Percentiles rank a stretch among this genome's conserved stretches.
Conservation (phyloP, 129 eudicot genomes). For the Arctium lappa region DNA sequence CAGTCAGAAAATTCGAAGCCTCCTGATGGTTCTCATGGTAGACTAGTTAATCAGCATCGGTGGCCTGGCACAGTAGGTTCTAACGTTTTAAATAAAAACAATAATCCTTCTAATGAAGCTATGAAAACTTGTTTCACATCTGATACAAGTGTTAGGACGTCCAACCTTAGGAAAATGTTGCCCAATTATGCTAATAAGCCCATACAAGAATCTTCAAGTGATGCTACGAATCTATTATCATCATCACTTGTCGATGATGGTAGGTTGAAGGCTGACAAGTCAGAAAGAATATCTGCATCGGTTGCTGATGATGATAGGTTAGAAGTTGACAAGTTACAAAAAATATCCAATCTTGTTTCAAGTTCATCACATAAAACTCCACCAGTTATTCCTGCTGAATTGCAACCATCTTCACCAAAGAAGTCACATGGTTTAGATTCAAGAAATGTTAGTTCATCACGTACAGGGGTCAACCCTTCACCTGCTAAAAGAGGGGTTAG, state of each 20-base stretch:
- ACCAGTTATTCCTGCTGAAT: not conserved
- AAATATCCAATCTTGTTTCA: slow-evolving; percentile 12
- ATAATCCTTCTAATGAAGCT: slow-evolving; percentile 37
- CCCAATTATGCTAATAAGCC: slow-evolving; percentile 40
- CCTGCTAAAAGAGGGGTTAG: not conserved
- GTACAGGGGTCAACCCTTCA: slow-evolving; percentile 13
- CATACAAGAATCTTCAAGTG: slow-evolving; percentile 47
- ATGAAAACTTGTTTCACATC: slow-evolving; percentile 20
- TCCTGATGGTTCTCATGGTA: slow-evolving; percentile 40
- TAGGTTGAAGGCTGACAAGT: slow-evolving; percentile 2
- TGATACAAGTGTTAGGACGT: not conserved
- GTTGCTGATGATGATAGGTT: not conserved
- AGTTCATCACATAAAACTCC: slow-evolving; percentile 10
- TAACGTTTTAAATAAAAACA: slow-evolving; percentile 28
- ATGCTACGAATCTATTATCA: slow-evolving; percentile 31
- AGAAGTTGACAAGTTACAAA: slow-evolving; percentile 26
- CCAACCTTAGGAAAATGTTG: slow-evolving; percentile 40
- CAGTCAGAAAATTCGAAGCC: slow-evolving; percentile 40
- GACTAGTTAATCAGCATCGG: slow-evolving; percentile 60
- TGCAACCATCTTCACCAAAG: slow-evolving; percentile 59
- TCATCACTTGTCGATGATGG: slow-evolving; percentile 20
- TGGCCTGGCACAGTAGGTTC: slow-evolving; percentile 76
- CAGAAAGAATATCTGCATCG: not conserved
- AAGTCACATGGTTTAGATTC: slow-evolving; percentile 27
- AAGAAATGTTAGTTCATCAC: slow-evolving; percentile 62